A percentile compares a stretch with the other conserved stretches of the same genome.
Conservation (phyloP, 371 early-diverging fungal genomes). For the Massospora cicadina region DNA sequence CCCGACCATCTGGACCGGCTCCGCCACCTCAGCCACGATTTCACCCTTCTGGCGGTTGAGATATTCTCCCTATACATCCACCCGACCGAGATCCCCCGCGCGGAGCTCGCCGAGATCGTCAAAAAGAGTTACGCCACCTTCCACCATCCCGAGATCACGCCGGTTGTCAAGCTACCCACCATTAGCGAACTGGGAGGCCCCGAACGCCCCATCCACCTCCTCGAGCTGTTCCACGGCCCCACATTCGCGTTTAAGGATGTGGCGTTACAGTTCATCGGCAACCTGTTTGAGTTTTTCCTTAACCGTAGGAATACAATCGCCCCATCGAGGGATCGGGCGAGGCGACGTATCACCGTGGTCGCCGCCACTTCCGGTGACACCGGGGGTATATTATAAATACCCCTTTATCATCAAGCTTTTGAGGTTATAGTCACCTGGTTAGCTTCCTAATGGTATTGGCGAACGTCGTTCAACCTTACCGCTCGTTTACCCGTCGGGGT, state of each 20-base stretch:
- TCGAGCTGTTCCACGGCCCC: constrained; percentile 94
- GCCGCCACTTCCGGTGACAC: constrained; percentile 97
- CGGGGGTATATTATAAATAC: too few relatives aligned
- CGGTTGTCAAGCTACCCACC: constrained; percentile 48
- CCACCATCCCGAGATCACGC: constrained; percentile 54
- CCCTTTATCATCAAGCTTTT: too few relatives aligned
- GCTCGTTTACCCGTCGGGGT: too few relatives aligned
- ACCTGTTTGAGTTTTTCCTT: constrained; percentile 92
- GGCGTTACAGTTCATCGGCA: constrained; percentile 89
- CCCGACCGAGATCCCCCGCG: constrained; percentile 50
- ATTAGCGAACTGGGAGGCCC: constrained; percentile 15
- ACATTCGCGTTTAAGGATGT: constrained; percentile 97
- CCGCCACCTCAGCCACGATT: constrained; percentile 36
- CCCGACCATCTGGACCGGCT: constrained; percentile 18
- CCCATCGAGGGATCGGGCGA: constrained; percentile 21
- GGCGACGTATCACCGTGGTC: constrained; percentile 58
- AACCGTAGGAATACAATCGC: constrained; percentile 23
- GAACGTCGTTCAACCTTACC: too few relatives aligned
- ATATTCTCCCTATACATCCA: constrained; percentile 71
- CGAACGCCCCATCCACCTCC: constrained; percentile 30
- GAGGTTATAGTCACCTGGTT: too few relatives aligned
- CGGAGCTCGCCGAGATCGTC: constrained; percentile 45
- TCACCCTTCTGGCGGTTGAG: constrained; percentile 61
- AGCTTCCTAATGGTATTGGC: too few relatives aligned
- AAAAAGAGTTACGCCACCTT: constrained; percentile 64